These are phyloP conservation scores for Moricandia moricandioides DNA, from an alignment of 345 rosid genomes.

Conservation along the genomic window DNA sequence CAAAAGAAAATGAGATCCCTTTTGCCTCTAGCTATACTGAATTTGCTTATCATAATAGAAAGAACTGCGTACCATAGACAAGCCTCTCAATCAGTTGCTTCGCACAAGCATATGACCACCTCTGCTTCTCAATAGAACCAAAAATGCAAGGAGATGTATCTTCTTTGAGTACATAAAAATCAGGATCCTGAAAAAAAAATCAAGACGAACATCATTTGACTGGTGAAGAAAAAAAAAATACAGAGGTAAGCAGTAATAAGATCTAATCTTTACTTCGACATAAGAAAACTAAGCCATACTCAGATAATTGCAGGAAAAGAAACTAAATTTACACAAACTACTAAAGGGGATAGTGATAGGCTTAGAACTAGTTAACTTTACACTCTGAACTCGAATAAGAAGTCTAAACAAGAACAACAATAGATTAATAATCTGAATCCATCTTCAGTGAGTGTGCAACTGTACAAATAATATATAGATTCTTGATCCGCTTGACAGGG, in stretches of 20 bases:
- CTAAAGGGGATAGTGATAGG: neutral
- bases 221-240: neutral
- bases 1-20: neutral
- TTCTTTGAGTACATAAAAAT: conserved; percentile 87
- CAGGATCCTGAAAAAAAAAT: conserved; percentile 69
- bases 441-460: neutral
- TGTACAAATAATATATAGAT: neutral
- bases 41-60: neutral
- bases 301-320: neutral
- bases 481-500: neutral
- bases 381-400: neutral
- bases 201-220: conserved; percentile 15
- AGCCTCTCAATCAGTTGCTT: conserved; percentile 99
- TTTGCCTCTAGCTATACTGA: neutral
- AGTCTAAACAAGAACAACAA: neutral
- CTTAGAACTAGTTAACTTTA: neutral
- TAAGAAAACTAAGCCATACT: neutral
- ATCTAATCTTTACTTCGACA: no score
- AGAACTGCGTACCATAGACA: conserved; percentile 59
- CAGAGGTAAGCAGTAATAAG: neutral
- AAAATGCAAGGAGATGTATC: conserved; percentile 95
- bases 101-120: conserved; percentile 99
- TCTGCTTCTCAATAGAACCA: conserved; percentile 98
- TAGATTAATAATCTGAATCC: neutral
- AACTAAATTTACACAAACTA: neutral